Evolutionary conservation across 768 basidiomycete species (phyloP).

Genomic region (Serpula lacrymans): DNA sequence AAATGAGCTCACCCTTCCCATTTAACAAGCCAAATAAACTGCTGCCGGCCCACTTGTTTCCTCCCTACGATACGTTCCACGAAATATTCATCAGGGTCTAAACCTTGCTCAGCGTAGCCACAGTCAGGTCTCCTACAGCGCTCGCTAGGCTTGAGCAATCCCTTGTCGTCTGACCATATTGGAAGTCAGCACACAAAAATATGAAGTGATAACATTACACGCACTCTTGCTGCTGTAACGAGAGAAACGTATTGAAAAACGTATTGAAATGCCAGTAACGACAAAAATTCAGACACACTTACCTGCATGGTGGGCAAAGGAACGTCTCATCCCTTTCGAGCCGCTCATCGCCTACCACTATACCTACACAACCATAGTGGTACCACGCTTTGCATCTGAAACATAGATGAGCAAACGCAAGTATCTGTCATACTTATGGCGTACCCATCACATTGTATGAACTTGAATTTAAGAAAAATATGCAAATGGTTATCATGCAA

Average conservation of each 20-base stretch:
- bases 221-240: constrained; percentile 15
- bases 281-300: constrained; percentile 4
- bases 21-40: constrained; percentile 26
- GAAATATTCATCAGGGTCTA: constrained; percentile 14
- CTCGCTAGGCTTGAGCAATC: constrained; percentile 5
- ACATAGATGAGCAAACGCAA: background rate
- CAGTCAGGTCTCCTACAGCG: constrained; percentile 25
- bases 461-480: too few relatives aligned
- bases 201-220: too few relatives aligned
- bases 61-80: constrained; percentile 27
- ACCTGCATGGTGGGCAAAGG: constrained; percentile 42
- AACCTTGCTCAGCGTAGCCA: constrained; percentile 7
- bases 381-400: constrained; percentile 45
- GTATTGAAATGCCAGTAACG: background rate
- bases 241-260: background rate
- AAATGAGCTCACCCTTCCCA: constrained; percentile 26
- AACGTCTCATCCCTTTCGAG: constrained; percentile 29
- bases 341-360: constrained; percentile 34
- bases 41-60: constrained; percentile 10
- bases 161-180: constrained; percentile 11
- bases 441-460: constrained; percentile 33
- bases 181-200: too few relatives aligned
- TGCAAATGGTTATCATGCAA: too few relatives aligned
- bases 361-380: constrained; percentile 49
- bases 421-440: constrained; percentile 3